Evolutionary conservation across 768 basidiomycete species (phyloP).

Genomic region (Botryobasidium botryosum): DNA sequence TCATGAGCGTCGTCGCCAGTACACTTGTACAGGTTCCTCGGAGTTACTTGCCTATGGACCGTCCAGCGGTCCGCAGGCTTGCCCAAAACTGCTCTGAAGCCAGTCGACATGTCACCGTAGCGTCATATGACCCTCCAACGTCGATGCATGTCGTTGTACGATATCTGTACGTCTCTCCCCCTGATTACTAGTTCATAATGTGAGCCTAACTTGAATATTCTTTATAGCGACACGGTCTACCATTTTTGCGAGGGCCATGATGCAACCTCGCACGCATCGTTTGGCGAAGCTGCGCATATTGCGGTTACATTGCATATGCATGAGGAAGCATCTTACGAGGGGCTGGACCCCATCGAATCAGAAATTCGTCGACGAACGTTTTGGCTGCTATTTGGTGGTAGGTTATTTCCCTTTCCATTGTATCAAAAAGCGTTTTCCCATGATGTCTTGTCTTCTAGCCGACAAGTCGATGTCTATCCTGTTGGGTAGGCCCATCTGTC

Average conservation of each 20-base stretch:
- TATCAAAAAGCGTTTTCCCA: neutral
- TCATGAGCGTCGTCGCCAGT: slow-evolving; percentile 76
- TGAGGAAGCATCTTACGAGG: slow-evolving; percentile 69
- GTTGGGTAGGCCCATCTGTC: slow-evolving; percentile 65
- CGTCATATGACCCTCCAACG: slow-evolving; percentile 67
- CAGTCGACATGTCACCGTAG: slow-evolving; percentile 62
- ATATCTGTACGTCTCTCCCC: slow-evolving; percentile 49
- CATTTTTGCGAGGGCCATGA: slow-evolving; percentile 83
- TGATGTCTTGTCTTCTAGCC: slow-evolving; percentile 26
- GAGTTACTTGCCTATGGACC: slow-evolving; percentile 72
- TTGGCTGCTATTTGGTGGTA: slow-evolving; percentile 82
- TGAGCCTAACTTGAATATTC: neutral
- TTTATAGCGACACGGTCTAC: slow-evolving; percentile 55
- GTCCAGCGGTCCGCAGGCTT: slow-evolving; percentile 66
- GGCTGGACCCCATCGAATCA: slow-evolving; percentile 71
- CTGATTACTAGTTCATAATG: neutral
- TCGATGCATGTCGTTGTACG: slow-evolving; percentile 76
- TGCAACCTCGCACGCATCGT: slow-evolving; percentile 73
- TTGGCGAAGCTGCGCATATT: slow-evolving; percentile 74
- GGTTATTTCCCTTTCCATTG: slow-evolving; percentile 16
- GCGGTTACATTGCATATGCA: slow-evolving; percentile 72
- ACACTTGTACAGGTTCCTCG: slow-evolving; percentile 80
- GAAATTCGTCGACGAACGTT: slow-evolving; percentile 75
- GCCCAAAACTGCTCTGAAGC: slow-evolving; percentile 70
- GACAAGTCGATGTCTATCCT: slow-evolving; percentile 84